A percentile compares a stretch with the other conserved stretches of the same genome.
Evolutionary conservation across 306 rosid species (phyloP).

Genomic region (Dalbergia cultrata): DNA sequence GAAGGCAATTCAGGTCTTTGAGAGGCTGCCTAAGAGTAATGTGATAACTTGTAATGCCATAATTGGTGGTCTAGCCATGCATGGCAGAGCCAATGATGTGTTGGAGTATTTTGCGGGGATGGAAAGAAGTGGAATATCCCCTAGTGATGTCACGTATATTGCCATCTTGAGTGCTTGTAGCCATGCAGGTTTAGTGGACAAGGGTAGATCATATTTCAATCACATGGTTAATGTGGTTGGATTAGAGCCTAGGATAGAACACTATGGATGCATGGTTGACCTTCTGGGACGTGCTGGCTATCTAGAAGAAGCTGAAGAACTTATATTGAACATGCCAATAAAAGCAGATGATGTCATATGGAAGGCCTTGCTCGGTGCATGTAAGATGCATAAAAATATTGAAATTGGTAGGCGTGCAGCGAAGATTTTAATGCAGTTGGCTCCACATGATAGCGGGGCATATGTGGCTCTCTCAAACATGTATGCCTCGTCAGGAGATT

Average conservation of each 20-base stretch:
- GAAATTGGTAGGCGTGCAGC: conserved; percentile 70
- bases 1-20: conserved; percentile 81
- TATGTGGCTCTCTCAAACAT: conserved; percentile 86
- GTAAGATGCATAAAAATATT: conserved; percentile 68
- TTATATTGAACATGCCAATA: conserved; percentile 69
- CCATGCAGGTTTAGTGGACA: conserved; percentile 75
- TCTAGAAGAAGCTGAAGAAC: conserved; percentile 81
- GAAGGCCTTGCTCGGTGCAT: conserved; percentile 89
- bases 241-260: conserved; percentile 75
- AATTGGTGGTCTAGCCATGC: conserved; percentile 79
- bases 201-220: conserved; percentile 65
- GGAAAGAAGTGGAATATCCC: conserved; percentile 61
- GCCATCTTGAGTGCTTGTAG: conserved; percentile 77
- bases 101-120: conserved; percentile 61
- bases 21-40: conserved; percentile 62
- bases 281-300: conserved; percentile 73
- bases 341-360: conserved; percentile 77
- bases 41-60: conserved; percentile 78
- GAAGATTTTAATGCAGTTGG: conserved; percentile 63
- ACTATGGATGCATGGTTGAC: conserved; percentile 88
- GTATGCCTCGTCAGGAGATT: conserved; percentile 71
- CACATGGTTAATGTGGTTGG: conserved; percentile 64
- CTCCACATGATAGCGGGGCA: conserved; percentile 79
- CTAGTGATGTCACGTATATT: conserved; percentile 76
- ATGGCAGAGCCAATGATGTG: conserved; percentile 64